phyloP scores from a whole-genome alignment of 768 basidiomycete genomes.

The Lentinula aciculospora region DNA sequence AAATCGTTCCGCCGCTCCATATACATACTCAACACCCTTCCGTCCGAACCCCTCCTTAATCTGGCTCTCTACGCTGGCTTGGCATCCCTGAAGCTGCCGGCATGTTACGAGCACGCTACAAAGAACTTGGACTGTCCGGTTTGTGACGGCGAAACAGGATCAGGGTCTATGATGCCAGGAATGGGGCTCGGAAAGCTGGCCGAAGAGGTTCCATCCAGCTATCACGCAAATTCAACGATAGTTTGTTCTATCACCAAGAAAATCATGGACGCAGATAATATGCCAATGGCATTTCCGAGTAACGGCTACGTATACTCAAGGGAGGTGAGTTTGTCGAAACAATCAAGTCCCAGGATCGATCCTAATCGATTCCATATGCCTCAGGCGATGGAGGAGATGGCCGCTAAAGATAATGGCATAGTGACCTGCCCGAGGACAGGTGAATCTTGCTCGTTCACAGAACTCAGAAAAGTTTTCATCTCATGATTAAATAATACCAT shows the following conservation, averaged over 20 bases:
- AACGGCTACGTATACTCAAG: constrained; percentile 91
- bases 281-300: constrained; percentile 80
- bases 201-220: constrained; percentile 82
- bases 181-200: constrained; percentile 70
- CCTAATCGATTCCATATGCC: constrained; percentile 8
- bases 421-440: constrained; percentile 84
- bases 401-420: constrained; percentile 65
- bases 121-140: constrained; percentile 89
- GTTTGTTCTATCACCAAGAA: constrained; percentile 88
- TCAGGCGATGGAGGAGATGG: constrained; percentile 88
- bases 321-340: constrained; percentile 50
- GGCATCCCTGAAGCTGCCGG: constrained; percentile 82
- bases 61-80: constrained; percentile 90
- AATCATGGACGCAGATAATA: constrained; percentile 93
- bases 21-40: constrained; percentile 82
- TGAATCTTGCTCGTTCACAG: constrained; percentile 53
- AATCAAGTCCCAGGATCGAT: constrained; percentile 9
- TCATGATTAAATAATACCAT: constrained; percentile 42
- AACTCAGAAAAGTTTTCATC: constrained; percentile 85
- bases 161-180: constrained; percentile 22
- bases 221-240: constrained; percentile 93
- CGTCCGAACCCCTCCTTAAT: constrained; percentile 81
- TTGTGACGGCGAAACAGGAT: constrained; percentile 59
- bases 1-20: constrained; percentile 81
- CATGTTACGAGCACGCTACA: constrained; percentile 60